Evolutionary conservation across 2,329 filamentous ascomycete genomes (phyloP).

Genomic region (Pyricularia pennisetigena): DNA sequence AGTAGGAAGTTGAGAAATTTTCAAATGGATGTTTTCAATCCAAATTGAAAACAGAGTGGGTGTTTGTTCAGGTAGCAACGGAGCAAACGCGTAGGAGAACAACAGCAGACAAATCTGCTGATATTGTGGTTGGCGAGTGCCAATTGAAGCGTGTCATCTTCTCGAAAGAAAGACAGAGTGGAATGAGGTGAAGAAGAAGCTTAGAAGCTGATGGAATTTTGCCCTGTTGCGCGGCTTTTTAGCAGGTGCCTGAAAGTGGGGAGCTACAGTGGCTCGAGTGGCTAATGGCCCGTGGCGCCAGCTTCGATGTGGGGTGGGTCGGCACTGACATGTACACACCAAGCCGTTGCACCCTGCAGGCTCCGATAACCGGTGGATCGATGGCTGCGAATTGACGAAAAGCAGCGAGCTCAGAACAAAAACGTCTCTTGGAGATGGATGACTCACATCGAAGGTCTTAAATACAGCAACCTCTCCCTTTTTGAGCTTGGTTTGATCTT

Average conservation of each 20-base stretch:
- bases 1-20: neutral
- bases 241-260: neutral
- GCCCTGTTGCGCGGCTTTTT: neutral
- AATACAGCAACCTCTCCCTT: neutral
- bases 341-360: neutral
- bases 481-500: neutral
- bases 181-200: neutral
- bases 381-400: neutral
- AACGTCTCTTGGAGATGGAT: neutral
- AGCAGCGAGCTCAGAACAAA: neutral
- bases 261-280: neutral
- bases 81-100: neutral
- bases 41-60: too few relatives aligned
- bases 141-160: slow-evolving; percentile 9
- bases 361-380: neutral
- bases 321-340: too few relatives aligned
- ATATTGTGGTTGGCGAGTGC: neutral
- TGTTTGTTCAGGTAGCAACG: neutral
- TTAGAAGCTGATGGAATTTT: neutral
- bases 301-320: neutral
- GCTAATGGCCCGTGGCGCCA: neutral
- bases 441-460: neutral
- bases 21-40: neutral
- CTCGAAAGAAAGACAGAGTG: neutral
- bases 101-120: slow-evolving; percentile 4